Base-by-base conservation (phyloP, 1,284 basidiomycete genomes). In the Cryptococcus floricola region DNA sequence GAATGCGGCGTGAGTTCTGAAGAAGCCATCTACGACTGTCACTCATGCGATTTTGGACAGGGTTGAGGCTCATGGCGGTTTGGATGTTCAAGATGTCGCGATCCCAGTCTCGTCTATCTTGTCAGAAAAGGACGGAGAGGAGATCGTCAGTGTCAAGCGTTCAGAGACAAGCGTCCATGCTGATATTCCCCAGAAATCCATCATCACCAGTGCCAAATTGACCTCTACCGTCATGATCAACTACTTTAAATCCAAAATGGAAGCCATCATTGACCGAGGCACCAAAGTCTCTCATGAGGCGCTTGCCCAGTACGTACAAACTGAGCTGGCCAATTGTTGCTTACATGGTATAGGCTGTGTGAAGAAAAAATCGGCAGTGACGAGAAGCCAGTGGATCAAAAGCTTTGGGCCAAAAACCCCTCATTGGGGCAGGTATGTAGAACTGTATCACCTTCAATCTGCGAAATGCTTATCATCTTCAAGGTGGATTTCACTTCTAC, bases 61-160 rank as follows among this genome's bases (percentile, higher is more conserved):
- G 7, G 57, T 71, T 5, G 37, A 64, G 2, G 51, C 45, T 39
- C 68, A 70, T 52, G 61, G 53, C 12, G 54, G 54, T 9, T 84
- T 91, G 10, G 86, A 93, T 62, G 73, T 86, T 27, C 80, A 88
- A 28, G 94, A 98, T 69, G 87, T 95, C 69, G 81, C 85, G 0
- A 77, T 84, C 2, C 84, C 87, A 0, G 78, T 97, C 16, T 89
- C 91, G 0, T 79, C 86, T 0, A 80, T 92, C 51, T 85, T 96
- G 80, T 86, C 88, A 0, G 83, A 87, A 28, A 98, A 97, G 76
- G 94, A 98, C 65, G 85, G 86, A 14, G 91, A 96, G 34, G 95
- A 98, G 73, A 70, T 93, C 55, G 92, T 92, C 63, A 61, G 87
- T 79, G 13, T 27, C 0, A 0, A 5, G 14, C 59, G 19, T 50